Conservation (phyloP, 179 eudicot species). For the Corrigiola litoralis region DNA sequence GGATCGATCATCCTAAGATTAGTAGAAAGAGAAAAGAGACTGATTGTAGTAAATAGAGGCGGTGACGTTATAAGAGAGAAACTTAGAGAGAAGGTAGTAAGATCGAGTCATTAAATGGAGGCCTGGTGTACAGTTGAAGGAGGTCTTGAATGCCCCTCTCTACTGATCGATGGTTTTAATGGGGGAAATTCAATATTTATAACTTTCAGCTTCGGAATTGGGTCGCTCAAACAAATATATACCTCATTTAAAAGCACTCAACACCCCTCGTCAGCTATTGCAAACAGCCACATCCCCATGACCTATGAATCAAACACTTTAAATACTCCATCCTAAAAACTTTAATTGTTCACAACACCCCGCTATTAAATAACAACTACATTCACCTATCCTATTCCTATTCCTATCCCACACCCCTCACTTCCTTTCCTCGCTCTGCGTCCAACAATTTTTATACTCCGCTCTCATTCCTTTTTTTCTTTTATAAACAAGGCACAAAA, state of each 20-base stretch:
- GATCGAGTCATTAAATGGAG: constrained; percentile 31
- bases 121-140: constrained; percentile 47
- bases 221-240: constrained; percentile 28
- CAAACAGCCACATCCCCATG: constrained; percentile 32
- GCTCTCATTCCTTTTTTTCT: too few relatives aligned
- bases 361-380: constrained; percentile 24
- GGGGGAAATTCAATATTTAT: constrained; percentile 17
- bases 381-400: constrained; percentile 5
- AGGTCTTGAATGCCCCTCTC: constrained; percentile 33
- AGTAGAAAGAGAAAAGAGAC: constrained; percentile 2
- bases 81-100: too few relatives aligned
- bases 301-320: constrained; percentile 30
- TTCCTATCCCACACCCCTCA: not conserved
- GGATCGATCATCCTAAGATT: not conserved
- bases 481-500: too few relatives aligned
- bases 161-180: constrained; percentile 13
- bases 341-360: constrained; percentile 25
- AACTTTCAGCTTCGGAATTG: constrained; percentile 45
- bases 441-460: too few relatives aligned
- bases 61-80: constrained; percentile 32
- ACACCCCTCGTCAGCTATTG: constrained; percentile 19
- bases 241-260: constrained; percentile 25
- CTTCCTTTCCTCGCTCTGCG: not conserved
- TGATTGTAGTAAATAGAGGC: constrained; percentile 25
- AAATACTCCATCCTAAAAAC: constrained; percentile 21